Conservation (phyloP, 1,139 yeast genomes). For the Suhomyces bokatorum region DNA sequence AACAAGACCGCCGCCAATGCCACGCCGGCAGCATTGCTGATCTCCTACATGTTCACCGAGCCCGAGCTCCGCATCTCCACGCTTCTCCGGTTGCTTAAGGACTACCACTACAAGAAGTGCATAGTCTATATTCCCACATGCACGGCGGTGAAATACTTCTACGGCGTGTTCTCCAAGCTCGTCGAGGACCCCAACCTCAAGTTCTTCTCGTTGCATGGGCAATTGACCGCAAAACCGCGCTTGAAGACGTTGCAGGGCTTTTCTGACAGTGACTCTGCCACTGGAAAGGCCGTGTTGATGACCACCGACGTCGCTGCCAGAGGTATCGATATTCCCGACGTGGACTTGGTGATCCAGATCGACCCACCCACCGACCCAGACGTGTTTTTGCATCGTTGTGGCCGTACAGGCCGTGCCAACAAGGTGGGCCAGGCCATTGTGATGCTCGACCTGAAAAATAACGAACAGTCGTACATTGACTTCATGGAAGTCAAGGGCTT, state of each 20-base stretch:
- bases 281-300: slow-evolving; percentile 60
- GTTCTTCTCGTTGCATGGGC: slow-evolving; percentile 81
- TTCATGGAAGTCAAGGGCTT: slow-evolving; percentile 79
- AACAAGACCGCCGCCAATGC: slow-evolving; percentile 37
- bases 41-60: slow-evolving; percentile 60
- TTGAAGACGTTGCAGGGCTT: slow-evolving; percentile 67
- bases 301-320: slow-evolving; percentile 91
- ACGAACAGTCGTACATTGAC: slow-evolving; percentile 80
- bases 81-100: slow-evolving; percentile 54
- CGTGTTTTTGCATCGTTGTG: slow-evolving; percentile 88
- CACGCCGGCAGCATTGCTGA: slow-evolving; percentile 64
- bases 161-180: slow-evolving; percentile 49
- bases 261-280: slow-evolving; percentile 42
- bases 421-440: slow-evolving; percentile 77
- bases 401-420: slow-evolving; percentile 95
- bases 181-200: slow-evolving; percentile 31
- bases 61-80: slow-evolving; percentile 63
- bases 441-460: slow-evolving; percentile 60
- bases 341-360: slow-evolving; percentile 80
- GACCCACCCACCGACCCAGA: slow-evolving; percentile 95
- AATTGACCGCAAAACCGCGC: slow-evolving; percentile 72
- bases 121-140: slow-evolving; percentile 95
- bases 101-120: slow-evolving; percentile 64
- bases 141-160: slow-evolving; percentile 73
- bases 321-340: slow-evolving; percentile 91